Evolutionary conservation across 805 yeast genomes (phyloP).

Genomic region (Saccharomyces paradoxus): DNA sequence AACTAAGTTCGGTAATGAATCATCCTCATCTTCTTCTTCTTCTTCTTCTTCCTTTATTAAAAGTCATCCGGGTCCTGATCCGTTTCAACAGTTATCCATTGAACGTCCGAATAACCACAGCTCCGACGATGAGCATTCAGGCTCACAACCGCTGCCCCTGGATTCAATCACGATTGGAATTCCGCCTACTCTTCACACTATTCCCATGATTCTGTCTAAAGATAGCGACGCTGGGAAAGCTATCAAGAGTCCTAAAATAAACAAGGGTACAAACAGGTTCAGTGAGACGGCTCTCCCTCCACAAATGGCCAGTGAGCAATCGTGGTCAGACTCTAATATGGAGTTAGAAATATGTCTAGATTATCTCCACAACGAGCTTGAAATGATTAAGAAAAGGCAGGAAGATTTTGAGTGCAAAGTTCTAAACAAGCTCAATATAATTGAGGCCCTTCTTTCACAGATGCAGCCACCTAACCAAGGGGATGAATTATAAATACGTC

Average conservation of each 20-base stretch:
- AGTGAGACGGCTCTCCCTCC: background rate
- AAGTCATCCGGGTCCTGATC: background rate
- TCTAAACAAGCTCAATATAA: background rate
- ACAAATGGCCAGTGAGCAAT: background rate
- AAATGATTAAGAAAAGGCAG: background rate
- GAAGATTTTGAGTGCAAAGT: background rate
- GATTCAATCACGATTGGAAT: constrained; percentile 15
- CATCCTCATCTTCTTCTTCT: background rate
- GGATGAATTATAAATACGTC: background rate
- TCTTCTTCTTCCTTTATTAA: background rate
- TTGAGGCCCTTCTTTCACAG: background rate
- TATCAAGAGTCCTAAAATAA: background rate
- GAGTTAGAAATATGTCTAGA: background rate
- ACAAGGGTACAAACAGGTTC: background rate
- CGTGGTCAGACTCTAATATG: background rate
- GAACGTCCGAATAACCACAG: background rate
- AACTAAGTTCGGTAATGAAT: background rate
- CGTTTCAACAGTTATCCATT: background rate
- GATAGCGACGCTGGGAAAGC: background rate
- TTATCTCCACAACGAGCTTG: background rate
- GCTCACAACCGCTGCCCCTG: constrained; percentile 14
- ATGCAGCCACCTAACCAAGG: background rate
- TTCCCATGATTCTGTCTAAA: background rate
- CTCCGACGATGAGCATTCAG: background rate
- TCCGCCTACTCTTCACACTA: background rate